A percentile compares a stretch with the other conserved stretches of the same genome.
phyloP scores from a whole-genome alignment of 2,329 filamentous ascomycete genomes.

The Pseudogymnoascus sp. region DNA sequence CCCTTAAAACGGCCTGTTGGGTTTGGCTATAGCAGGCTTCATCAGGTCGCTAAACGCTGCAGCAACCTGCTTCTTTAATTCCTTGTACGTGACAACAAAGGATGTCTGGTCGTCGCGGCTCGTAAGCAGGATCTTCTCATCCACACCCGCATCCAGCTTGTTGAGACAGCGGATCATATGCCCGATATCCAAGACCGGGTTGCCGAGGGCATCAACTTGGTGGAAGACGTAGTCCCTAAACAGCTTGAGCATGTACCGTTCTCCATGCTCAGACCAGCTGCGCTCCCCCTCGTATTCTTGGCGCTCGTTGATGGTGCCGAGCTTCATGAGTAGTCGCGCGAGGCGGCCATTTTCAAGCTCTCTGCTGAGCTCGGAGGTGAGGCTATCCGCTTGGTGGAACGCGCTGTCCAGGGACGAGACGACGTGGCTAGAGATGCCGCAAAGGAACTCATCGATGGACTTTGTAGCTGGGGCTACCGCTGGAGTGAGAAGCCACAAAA shows the following conservation, averaged over 20 bases:
- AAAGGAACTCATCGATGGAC: conserved; percentile 70
- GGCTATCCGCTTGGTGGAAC: conserved; percentile 69
- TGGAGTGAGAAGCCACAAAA: conserved; percentile 72
- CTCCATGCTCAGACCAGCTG: conserved; percentile 84
- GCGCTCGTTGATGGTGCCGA: conserved; percentile 82
- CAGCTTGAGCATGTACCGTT: conserved; percentile 85
- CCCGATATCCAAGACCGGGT: conserved; percentile 75
- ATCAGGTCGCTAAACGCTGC: conserved; percentile 48
- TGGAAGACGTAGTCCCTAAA: conserved; percentile 98
- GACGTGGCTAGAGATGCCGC: conserved; percentile 69
- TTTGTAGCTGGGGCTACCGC: conserved; percentile 51
- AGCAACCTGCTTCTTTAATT: conserved; percentile 61
- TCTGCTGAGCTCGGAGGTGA: conserved; percentile 60
- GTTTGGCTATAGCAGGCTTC: conserved; percentile 14
- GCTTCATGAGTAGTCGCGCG: conserved; percentile 70
- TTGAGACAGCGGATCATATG: conserved; percentile 83
- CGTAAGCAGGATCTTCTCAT: conserved; percentile 77
- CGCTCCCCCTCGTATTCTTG: conserved; percentile 72
- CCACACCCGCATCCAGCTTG: conserved; percentile 82
- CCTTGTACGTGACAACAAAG: conserved; percentile 83
- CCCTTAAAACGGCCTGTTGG: conserved; percentile 1
- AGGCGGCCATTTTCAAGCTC: conserved; percentile 88
- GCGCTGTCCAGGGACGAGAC: conserved; percentile 66
- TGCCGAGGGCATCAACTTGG: conserved; percentile 77
- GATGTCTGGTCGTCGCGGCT: conserved; percentile 86